phyloP scores from a whole-genome alignment of 2,329 filamentous ascomycete species.

The Phyllosticta citribraziliensis region DNA sequence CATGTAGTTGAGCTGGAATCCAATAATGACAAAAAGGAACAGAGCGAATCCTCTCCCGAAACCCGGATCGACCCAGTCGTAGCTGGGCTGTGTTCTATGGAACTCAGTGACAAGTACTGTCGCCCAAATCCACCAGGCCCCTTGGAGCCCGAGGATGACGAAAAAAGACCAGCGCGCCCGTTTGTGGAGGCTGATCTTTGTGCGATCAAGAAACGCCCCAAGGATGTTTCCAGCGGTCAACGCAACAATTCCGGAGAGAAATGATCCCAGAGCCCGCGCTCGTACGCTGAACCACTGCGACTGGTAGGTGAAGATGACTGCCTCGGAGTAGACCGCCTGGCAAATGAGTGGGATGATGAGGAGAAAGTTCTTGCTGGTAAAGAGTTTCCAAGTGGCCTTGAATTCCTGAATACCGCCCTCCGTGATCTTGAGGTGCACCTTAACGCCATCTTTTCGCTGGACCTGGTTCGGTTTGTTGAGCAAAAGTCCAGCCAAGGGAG shows the following conservation, averaged over 20 bases:
- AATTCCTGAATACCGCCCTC: conserved; percentile 50
- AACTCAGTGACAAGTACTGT: conserved; percentile 56
- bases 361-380: conserved; percentile 52
- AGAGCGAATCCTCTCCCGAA: conserved; percentile 59
- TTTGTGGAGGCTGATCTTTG: conserved; percentile 42
- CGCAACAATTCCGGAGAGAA: conserved; percentile 58
- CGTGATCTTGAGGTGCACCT: conserved; percentile 50
- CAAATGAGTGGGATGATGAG: conserved; percentile 59
- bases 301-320: conserved; percentile 63
- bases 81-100: conserved; percentile 45
- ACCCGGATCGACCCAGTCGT: conserved; percentile 54
- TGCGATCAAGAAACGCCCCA: conserved; percentile 54
- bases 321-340: conserved; percentile 61
- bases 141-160: conserved; percentile 47
- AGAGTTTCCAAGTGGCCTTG: conserved; percentile 47
- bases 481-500: conserved; percentile 54
- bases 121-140: conserved; percentile 64
- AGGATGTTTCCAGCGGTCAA: conserved; percentile 56
- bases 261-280: conserved; percentile 58
- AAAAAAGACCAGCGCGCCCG: conserved; percentile 48
- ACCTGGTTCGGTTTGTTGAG: conserved; percentile 53
- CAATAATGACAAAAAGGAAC: conserved; percentile 56
- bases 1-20: conserved; percentile 66
- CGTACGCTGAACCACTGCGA: conserved; percentile 60
- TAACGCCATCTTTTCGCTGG: conserved; percentile 54